Base-by-base conservation (phyloP, 2,329 filamentous ascomycete genomes). In the Stachybotrys echinatus region DNA sequence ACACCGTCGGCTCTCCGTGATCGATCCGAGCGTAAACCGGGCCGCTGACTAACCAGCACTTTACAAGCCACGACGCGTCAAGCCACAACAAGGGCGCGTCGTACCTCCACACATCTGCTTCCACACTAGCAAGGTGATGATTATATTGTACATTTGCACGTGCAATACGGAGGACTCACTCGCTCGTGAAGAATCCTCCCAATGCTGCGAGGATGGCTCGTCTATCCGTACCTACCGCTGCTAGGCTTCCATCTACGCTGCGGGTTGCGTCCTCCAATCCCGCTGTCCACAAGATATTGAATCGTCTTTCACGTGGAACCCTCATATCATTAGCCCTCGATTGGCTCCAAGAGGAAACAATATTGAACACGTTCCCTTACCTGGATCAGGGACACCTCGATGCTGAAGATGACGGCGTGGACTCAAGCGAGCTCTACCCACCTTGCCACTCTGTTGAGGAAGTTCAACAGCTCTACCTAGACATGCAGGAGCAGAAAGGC, bases 271-370 rank as follows among this genome's bases (percentile, higher is more conserved):
- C 86, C 8, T 74, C 79, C 51, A 87, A 85, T 61, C 73, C 80
- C 43, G 74, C 83, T 23, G 79, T 90, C 45, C 65, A 79, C 55
- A 89, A 87, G 65, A 75, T 80, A 39, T 75, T 95, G 45, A 78
- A 74, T 52, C 85, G 84, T 49, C 77, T 95, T 18, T 87, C 88
- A 2, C 84, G 89, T 47, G 73, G 84, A 44, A 83, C 87, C 0
- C 78, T 95, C 20, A 70, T 94, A 22, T 80, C 83, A 0, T 77
- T 95, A 8, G 87, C 80, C 1, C 76, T 91, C 20, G 79, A 87
- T 70, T 95, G 90, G 90, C 81, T 95, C 3, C 81, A 86, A 50
- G 80, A 85, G 45, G 73, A 76, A 54, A 85, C 87, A 54, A 73
- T 83, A 39, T 67, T 76, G 77, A 61, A 77, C 87, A 43, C 74